These are phyloP conservation scores for Calcarisporium arbuscula DNA, from an alignment of 2,329 filamentous ascomycete genomes.

Conservation along the genomic window DNA sequence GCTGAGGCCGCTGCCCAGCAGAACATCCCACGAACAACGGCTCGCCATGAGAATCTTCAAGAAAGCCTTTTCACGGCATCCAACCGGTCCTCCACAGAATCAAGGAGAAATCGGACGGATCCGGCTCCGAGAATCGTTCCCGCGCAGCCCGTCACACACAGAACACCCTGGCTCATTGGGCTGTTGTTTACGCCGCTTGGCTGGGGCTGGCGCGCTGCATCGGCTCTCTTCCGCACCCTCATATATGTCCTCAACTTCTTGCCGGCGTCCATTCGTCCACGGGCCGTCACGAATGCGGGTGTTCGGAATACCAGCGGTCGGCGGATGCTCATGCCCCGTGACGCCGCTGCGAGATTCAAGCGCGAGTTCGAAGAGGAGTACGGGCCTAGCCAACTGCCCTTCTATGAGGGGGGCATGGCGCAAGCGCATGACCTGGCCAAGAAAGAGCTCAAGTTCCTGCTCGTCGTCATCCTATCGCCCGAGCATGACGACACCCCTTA, in stretches of 20 bases:
- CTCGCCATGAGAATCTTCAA: slow-evolving; percentile 69
- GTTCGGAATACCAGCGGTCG: slow-evolving; percentile 61
- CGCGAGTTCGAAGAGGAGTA: slow-evolving; percentile 95
- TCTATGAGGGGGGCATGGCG: slow-evolving; percentile 84
- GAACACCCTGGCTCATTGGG: slow-evolving; percentile 68
- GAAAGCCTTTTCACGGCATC: slow-evolving; percentile 42
- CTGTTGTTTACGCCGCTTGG: slow-evolving; percentile 78
- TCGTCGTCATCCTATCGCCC: slow-evolving; percentile 83
- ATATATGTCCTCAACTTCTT: slow-evolving; percentile 76
- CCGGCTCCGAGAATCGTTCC: slow-evolving; percentile 82
- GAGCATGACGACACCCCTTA: slow-evolving; percentile 88
- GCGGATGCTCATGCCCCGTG: slow-evolving; percentile 72
- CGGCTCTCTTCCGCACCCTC: slow-evolving; percentile 64
- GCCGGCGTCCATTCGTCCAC: slow-evolving; percentile 56
- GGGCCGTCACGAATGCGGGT: slow-evolving; percentile 45
- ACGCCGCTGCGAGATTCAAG: slow-evolving; percentile 82
- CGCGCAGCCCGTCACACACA: slow-evolving; percentile 60
- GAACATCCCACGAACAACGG: slow-evolving; percentile 54
- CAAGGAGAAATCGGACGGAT: slow-evolving; percentile 39
- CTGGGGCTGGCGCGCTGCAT: slow-evolving; percentile 66
- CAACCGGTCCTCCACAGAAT: slow-evolving; percentile 14
- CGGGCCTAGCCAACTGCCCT: slow-evolving; percentile 63
- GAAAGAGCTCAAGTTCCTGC: slow-evolving; percentile 80
- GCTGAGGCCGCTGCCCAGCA: slow-evolving; percentile 67
- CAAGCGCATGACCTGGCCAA: slow-evolving; percentile 88